phyloP scores from a whole-genome alignment of 768 basidiomycete genomes.

The Pleurotus pulmonarius region DNA sequence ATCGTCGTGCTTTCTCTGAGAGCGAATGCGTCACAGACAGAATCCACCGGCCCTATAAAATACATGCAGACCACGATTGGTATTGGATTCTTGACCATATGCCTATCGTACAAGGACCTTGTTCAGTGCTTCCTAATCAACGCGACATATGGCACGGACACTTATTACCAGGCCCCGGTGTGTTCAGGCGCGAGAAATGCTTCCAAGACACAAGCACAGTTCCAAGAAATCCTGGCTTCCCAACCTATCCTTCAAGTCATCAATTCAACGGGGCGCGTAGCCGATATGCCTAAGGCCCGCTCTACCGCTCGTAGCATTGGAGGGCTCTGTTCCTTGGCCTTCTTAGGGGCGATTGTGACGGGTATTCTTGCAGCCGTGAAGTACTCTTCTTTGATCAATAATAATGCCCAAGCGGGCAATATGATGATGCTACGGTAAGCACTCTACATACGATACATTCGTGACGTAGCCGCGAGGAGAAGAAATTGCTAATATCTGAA shows the following conservation, averaged over 20 bases:
- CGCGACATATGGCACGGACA: constrained; percentile 30
- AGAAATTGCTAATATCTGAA: too few relatives aligned
- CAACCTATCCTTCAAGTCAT: constrained; percentile 20
- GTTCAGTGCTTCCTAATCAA: constrained; percentile 36
- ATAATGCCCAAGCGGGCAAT: constrained; percentile 15
- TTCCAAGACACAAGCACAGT: not conserved
- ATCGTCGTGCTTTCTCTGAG: constrained; percentile 29
- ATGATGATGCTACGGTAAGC: constrained; percentile 14
- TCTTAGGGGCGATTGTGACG: constrained; percentile 26
- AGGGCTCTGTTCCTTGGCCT: constrained; percentile 19
- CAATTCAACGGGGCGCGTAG: not conserved
- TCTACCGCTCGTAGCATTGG: constrained; percentile 23
- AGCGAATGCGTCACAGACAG: constrained; percentile 14
- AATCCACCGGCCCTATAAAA: constrained; percentile 11
- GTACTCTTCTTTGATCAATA: constrained; percentile 15
- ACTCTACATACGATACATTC: not conserved
- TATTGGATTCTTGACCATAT: constrained; percentile 29
- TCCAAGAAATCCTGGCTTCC: constrained; percentile 12
- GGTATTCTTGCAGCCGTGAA: constrained; percentile 25
- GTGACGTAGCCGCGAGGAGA: too few relatives aligned
- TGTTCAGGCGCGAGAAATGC: constrained; percentile 17
- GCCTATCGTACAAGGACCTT: constrained; percentile 29
- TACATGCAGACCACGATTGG: constrained; percentile 26
- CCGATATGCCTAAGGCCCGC: constrained; percentile 26
- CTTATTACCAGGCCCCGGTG: constrained; percentile 22